A percentile compares a stretch with the other conserved stretches of the same genome.
These are phyloP conservation scores for Acanthamoeba royreba DNA, from an alignment of 208 protist genomes.

Conservation along the genomic window DNA sequence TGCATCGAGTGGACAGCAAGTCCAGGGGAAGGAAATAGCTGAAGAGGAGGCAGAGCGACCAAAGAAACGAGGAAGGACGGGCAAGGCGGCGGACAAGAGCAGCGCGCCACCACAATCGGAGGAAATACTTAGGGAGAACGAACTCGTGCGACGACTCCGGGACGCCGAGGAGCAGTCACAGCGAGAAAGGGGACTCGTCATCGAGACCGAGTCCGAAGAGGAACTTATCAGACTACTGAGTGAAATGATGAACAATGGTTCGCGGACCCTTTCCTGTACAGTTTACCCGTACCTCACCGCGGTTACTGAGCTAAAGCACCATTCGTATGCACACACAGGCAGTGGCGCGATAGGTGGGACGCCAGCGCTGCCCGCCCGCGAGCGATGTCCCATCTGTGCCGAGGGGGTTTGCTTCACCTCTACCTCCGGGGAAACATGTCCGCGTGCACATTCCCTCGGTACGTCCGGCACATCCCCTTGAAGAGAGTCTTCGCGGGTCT, in stretches of 20 bases:
- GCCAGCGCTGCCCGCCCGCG: neutral
- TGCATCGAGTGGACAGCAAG: neutral
- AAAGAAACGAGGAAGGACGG: neutral
- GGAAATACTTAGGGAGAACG: neutral
- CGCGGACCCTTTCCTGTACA: neutral
- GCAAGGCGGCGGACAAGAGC: neutral
- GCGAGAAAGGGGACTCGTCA: neutral
- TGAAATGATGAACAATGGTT: neutral
- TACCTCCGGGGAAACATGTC: neutral
- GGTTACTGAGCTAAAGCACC: no score
- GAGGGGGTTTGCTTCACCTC: neutral
- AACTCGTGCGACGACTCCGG: neutral
- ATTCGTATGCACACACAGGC: neutral
- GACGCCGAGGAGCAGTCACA: neutral
- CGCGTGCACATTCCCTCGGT: neutral
- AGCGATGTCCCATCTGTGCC: neutral
- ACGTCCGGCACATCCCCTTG: neutral
- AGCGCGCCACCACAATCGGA: neutral
- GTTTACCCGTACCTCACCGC: neutral
- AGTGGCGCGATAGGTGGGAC: neutral
- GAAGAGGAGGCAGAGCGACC: neutral
- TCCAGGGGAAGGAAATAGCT: neutral
- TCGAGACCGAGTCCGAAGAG: neutral
- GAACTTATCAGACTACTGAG: neutral
- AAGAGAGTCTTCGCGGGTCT: neutral